A percentile compares a stretch with the other conserved stretches of the same genome.
Evolutionary conservation across 306 rosid species (phyloP).

Genomic region (Ceratonia siliqua): DNA sequence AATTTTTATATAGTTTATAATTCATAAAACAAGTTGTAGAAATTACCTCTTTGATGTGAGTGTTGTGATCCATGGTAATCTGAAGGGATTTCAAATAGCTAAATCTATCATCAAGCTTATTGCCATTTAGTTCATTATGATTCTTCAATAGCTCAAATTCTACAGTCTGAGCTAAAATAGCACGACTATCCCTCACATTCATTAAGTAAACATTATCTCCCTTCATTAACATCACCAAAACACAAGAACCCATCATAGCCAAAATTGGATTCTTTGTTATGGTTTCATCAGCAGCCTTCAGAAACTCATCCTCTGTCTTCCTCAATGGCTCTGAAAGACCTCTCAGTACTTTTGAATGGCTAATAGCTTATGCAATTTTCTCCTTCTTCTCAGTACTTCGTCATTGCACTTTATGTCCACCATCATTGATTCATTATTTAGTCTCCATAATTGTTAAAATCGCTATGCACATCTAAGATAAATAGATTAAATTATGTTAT

Average conservation of each 20-base stretch:
- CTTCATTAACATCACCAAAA: conserved; percentile 83
- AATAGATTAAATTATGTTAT: no score
- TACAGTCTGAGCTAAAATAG: conserved; percentile 52
- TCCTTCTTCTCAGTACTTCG: no score
- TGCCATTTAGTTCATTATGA: conserved; percentile 30
- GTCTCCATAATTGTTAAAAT: no score
- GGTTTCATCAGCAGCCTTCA: conserved; percentile 54
- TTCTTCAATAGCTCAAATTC: conserved; percentile 25
- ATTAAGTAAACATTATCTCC: conserved; percentile 80
- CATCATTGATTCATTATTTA: no score
- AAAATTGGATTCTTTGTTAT: conserved; percentile 59
- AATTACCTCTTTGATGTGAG: conserved; percentile 62
- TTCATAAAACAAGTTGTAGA: neutral
- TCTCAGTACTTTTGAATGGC: conserved; percentile 51
- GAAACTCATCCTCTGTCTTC: conserved; percentile 62
- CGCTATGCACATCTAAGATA: no score
- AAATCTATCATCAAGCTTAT: no score
- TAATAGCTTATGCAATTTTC: no score
- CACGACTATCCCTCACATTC: conserved; percentile 92
- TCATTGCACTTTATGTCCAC: no score
- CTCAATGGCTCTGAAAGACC: conserved; percentile 65
- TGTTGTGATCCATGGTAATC: conserved; percentile 75
- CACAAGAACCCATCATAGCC: conserved; percentile 94
- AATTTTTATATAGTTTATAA: no score
- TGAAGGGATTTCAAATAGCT: conserved; percentile 48